These are phyloP conservation scores for Zymoseptoria ardabiliae DNA, from an alignment of 2,329 filamentous ascomycete genomes.

Conservation along the genomic window DNA sequence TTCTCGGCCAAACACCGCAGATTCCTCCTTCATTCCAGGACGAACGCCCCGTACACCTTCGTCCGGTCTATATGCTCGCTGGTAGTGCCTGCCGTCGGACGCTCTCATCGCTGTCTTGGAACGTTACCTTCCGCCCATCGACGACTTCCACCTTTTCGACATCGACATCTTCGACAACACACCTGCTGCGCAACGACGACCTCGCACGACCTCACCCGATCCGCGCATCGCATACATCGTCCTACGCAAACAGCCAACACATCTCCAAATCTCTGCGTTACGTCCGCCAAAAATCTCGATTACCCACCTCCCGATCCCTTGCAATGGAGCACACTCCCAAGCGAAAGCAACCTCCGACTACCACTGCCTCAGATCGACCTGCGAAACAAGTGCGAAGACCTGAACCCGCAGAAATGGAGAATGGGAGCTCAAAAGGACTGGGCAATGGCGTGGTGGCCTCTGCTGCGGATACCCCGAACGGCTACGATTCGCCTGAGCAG, in stretches of 20 bases:
- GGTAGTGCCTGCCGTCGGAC: neutral
- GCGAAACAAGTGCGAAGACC: slow-evolving; percentile 29
- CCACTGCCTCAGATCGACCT: slow-evolving; percentile 25
- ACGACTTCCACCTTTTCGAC: neutral
- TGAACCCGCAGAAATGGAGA: slow-evolving; percentile 16
- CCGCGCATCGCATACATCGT: neutral
- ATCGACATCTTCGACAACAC: neutral
- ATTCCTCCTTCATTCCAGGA: neutral
- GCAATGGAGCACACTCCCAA: slow-evolving; percentile 26
- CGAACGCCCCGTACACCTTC: neutral
- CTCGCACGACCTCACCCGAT: neutral
- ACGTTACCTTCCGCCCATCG: neutral
- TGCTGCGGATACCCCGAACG: slow-evolving; percentile 28
- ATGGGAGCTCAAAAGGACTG: slow-evolving; percentile 6
- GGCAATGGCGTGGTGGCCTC: slow-evolving; percentile 26
- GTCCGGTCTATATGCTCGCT: slow-evolving; percentile 1
- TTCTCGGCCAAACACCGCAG: neutral
- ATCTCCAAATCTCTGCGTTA: neutral
- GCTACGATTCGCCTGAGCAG: slow-evolving; percentile 34
- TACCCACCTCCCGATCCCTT: neutral
- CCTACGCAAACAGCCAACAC: neutral
- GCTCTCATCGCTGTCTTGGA: slow-evolving; percentile 1
- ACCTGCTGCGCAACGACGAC: neutral
- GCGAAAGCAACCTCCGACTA: slow-evolving; percentile 31
- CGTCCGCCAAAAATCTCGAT: neutral